phyloP scores from a whole-genome alignment of 495 filamentous ascomycete genomes.

The Cudoniella acicularis region DNA sequence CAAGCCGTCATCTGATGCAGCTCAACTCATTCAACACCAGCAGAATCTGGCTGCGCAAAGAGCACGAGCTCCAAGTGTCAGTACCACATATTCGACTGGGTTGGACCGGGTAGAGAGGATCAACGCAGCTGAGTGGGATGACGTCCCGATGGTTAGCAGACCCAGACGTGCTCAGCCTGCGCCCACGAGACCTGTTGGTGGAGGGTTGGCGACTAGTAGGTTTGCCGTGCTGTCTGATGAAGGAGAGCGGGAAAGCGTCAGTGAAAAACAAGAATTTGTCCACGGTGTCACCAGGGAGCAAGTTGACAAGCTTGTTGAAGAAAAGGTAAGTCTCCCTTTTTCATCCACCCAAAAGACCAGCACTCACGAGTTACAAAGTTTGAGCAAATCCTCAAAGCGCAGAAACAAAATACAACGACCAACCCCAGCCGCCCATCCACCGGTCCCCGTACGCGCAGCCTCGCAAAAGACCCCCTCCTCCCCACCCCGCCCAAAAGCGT shows the following conservation, averaged over 20 bases:
- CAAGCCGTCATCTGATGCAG: neutral
- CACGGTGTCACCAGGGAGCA: neutral
- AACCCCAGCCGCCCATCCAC: neutral
- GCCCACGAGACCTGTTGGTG: neutral
- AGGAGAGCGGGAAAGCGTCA: neutral
- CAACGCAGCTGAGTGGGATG: slow-evolving; percentile 19
- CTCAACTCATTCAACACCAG: neutral
- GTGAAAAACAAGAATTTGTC: neutral
- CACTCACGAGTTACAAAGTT: neutral
- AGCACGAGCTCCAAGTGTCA: neutral
- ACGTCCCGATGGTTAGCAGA: neutral
- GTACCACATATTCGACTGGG: neutral
- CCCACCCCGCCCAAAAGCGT: slow-evolving; percentile 6
- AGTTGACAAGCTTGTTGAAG: slow-evolving; percentile 5
- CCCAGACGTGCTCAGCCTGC: neutral
- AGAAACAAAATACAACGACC: neutral
- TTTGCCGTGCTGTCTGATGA: slow-evolving; percentile 12
- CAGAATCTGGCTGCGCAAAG: neutral
- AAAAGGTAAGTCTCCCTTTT: slow-evolving; percentile 8
- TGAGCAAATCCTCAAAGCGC: slow-evolving; percentile 8
- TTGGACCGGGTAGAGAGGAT: slow-evolving; percentile 11
- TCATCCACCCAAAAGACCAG: neutral
- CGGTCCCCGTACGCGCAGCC: neutral
- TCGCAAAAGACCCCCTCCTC: slow-evolving; percentile 4
- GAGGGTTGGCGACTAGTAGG: slow-evolving; percentile 6